Evolutionary conservation across 2,329 filamentous ascomycete species (phyloP).

Genomic region (Trichophyton verrucosum): DNA sequence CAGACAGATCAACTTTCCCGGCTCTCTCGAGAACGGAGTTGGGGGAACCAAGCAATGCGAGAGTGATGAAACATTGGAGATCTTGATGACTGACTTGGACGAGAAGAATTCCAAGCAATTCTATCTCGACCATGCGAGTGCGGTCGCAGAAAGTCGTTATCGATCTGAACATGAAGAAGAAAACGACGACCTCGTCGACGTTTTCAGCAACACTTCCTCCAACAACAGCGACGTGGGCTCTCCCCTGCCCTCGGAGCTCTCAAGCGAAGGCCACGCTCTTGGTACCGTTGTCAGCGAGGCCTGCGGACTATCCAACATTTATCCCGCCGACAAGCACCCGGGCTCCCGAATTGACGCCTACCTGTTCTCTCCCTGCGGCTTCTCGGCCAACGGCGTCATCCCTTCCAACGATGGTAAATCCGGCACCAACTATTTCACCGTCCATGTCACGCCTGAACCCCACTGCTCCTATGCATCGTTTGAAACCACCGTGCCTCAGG

Average conservation of each 20-base stretch:
- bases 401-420: constrained; percentile 53
- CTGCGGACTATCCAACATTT: constrained; percentile 81
- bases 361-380: constrained; percentile 90
- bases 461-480: constrained; percentile 97
- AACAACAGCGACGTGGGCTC: constrained; percentile 48
- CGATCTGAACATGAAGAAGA: constrained; percentile 55
- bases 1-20: constrained; percentile 46
- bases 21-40: constrained; percentile 15
- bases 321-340: constrained; percentile 73
- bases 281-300: constrained; percentile 83
- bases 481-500: constrained; percentile 91
- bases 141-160: constrained; percentile 72
- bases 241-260: constrained; percentile 57
- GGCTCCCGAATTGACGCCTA: constrained; percentile 92
- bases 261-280: constrained; percentile 85
- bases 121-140: constrained; percentile 70
- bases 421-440: constrained; percentile 83
- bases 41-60: constrained; percentile 19
- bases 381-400: constrained; percentile 91
- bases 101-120: constrained; percentile 55
- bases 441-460: constrained; percentile 94
- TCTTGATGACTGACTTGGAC: constrained; percentile 57
- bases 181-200: constrained; percentile 48
- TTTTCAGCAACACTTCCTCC: constrained; percentile 64
- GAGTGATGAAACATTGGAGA: constrained; percentile 44